A percentile compares a stretch with the other conserved stretches of the same genome.
Conservation (phyloP, 139 green algal species). For the Coccomyxa sp. region DNA sequence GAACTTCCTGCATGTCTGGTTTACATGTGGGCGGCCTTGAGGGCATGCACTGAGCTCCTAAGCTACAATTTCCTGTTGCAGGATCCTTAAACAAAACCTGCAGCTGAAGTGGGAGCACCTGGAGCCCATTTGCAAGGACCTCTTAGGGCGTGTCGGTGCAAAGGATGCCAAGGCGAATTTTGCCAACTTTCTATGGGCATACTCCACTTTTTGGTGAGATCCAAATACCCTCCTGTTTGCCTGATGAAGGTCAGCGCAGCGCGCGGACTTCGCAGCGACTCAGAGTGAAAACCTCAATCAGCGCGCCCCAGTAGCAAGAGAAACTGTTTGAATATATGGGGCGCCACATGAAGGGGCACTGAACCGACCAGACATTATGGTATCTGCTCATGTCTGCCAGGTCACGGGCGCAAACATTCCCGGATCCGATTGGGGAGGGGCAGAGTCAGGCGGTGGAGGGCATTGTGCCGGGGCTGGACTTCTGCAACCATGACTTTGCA, state of each 20-base stretch:
- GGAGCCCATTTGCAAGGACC: conserved; percentile 20
- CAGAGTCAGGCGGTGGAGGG: conserved; percentile 22
- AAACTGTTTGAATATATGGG: not conserved
- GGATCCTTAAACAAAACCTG: conserved; percentile 34
- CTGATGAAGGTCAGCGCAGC: not conserved
- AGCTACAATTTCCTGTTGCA: conserved; percentile 14
- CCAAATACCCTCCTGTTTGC: not conserved
- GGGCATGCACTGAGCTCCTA: not conserved
- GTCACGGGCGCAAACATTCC: conserved; percentile 33
- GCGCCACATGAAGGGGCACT: too few relatives aligned
- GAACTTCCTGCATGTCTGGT: not conserved
- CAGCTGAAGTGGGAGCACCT: conserved; percentile 23
- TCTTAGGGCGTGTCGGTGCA: conserved; percentile 19
- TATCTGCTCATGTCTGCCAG: conserved; percentile 5
- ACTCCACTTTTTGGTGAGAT: conserved; percentile 39
- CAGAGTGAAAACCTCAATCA: not conserved
- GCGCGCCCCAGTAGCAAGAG: too few relatives aligned
- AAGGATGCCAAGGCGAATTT: conserved; percentile 25
- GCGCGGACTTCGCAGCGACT: not conserved
- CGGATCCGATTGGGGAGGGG: not conserved
- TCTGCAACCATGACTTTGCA: conserved; percentile 67
- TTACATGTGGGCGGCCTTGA: not conserved
- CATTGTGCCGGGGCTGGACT: conserved; percentile 82
- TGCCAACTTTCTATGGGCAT: conserved; percentile 71
- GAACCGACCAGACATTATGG: too few relatives aligned